phyloP scores from a whole-genome alignment of 805 yeast species.

The Candida multigemmis region DNA sequence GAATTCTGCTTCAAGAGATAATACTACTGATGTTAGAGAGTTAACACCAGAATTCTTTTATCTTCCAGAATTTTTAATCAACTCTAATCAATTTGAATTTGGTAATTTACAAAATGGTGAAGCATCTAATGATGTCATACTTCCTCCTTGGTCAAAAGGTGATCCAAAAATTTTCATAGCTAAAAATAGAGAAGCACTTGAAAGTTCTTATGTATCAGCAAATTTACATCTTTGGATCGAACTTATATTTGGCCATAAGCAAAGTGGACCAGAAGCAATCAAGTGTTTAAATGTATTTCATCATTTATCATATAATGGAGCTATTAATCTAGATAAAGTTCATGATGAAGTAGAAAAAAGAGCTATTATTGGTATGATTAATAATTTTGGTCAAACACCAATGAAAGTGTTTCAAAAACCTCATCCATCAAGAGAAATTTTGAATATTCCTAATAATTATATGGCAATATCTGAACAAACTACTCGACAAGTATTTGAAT shows the following conservation, averaged over 20 bases:
- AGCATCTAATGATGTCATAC: constrained; percentile 47
- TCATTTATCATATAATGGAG: constrained; percentile 77
- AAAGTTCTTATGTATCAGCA: constrained; percentile 70
- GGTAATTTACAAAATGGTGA: constrained; percentile 63
- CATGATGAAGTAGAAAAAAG: constrained; percentile 64
- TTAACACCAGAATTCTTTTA: constrained; percentile 80
- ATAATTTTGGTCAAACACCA: constrained; percentile 91
- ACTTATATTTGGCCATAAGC: constrained; percentile 73
- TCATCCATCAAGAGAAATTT: constrained; percentile 44
- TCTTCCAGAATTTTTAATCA: constrained; percentile 68
- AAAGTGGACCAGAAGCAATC: constrained; percentile 62
- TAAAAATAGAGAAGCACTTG: constrained; percentile 76
- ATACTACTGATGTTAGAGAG: constrained; percentile 83
- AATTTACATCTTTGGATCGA: constrained; percentile 82
- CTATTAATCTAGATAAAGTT: constrained; percentile 66
- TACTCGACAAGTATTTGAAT: constrained; percentile 29
- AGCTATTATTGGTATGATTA: constrained; percentile 77
- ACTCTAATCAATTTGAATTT: constrained; percentile 58
- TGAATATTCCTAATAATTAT: constrained; percentile 27
- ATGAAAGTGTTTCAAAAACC: constrained; percentile 58
- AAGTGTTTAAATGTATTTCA: constrained; percentile 70
- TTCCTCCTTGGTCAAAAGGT: constrained; percentile 80
- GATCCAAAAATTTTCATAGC: constrained; percentile 68
- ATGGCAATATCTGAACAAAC: constrained; percentile 19
- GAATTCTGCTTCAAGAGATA: constrained; percentile 70